Base-by-base conservation (phyloP, 2,329 filamentous ascomycete genomes). In the Trichoderma oligosporum region DNA sequence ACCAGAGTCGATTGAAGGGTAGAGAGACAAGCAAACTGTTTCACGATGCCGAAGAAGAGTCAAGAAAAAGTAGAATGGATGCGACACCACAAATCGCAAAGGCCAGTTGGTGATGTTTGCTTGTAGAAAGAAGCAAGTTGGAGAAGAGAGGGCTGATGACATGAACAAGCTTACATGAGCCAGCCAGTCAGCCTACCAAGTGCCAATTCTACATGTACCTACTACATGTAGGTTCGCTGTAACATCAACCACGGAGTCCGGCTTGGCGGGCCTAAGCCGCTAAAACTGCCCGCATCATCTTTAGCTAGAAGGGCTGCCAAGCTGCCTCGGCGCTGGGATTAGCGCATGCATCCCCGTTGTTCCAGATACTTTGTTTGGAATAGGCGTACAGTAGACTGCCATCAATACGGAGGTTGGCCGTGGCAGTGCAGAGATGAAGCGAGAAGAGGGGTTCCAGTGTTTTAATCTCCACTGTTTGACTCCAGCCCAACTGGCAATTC, bases 21-120 rank as follows among this genome's bases (percentile, higher is more conserved):
- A n/a, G n/a, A n/a, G 12, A n/a, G 27, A 31, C 35, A 53, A 45
- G 42, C 49, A 58, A 47, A n/a, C n/a, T n/a, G n/a, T n/a, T n/a
- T 53, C 42, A 39, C 31, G 33, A 42, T 24, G 36, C 39, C 36
- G 42, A 9, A 6, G 12, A 31, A 27, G 8, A 41, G 42, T 1
- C 7, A 31, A n/a, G 14, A 16, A 12, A 36, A 42, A 20, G 14
- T 12, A 41, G 20, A 25, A 36, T n/a, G 11, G 20, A 7, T 25
- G 25, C 36, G 48, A 52, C 25, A 42, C 25, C 25, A 22, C 16
- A 18, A 36, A 25, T 27, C 16, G 27, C 1, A 31, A 38, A 27
- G n/a, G n/a, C n/a, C 36, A 20, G 39, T 9, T 27, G 51, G 11
- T 2, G n/a, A 25, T 33, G 27, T 22, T n/a, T n/a, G 46, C 7